Percentiles rank a stretch among this genome's conserved stretches.
These are phyloP conservation scores for Ganoderma leucocontextum DNA, from an alignment of 1,284 basidiomycete genomes.

Conservation along the genomic window DNA sequence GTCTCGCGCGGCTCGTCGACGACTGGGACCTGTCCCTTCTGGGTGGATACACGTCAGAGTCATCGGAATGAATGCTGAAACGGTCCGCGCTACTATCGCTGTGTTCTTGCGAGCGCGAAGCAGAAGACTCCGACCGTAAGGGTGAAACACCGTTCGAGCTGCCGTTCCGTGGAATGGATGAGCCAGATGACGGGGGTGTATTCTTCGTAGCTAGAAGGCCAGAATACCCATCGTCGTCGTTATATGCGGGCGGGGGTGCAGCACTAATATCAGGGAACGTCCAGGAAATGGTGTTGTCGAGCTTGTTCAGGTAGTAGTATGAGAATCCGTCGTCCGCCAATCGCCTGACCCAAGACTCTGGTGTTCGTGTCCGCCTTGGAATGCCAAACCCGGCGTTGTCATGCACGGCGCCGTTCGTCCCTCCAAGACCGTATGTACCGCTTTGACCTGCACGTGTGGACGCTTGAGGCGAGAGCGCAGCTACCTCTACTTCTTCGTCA, in stretches of 20 bases:
- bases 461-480: conserved; percentile 62
- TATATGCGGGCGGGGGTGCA: conserved; percentile 22
- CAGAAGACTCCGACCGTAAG: conserved; percentile 39
- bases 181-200: conserved; percentile 13
- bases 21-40: conserved; percentile 46
- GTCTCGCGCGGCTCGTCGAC: conserved; percentile 28
- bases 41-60: conserved; percentile 75
- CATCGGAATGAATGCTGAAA: conserved; percentile 69
- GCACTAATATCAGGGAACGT: conserved; percentile 54
- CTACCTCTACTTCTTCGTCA: conserved; percentile 64
- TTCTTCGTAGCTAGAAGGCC: conserved; percentile 19
- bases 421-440: conserved; percentile 55
- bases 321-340: conserved; percentile 87
- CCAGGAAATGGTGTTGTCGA: conserved; percentile 76
- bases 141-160: conserved; percentile 40
- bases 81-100: conserved; percentile 46
- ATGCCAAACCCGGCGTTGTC: conserved; percentile 66
- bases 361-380: conserved; percentile 63
- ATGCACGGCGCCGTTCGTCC: conserved; percentile 29
- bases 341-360: conserved; percentile 82
- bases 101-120: conserved; percentile 37
- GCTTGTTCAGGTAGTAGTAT: conserved; percentile 82
- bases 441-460: conserved; percentile 63
- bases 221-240: conserved; percentile 25
- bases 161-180: conserved; percentile 25